Base-by-base conservation (phyloP, 106 monocot genomes). In the Posidonia australis region DNA sequence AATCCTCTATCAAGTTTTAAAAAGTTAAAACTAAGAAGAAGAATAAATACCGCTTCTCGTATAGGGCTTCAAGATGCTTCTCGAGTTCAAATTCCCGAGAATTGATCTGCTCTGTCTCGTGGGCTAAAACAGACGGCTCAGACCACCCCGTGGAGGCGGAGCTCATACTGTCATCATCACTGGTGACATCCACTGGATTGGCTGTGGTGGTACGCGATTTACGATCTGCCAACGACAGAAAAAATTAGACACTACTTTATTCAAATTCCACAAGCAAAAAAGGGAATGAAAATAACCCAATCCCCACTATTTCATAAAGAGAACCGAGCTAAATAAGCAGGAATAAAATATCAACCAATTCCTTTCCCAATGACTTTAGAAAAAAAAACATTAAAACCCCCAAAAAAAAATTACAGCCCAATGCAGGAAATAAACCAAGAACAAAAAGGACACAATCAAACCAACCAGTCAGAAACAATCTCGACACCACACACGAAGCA, bases 91-190 rank as follows among this genome's bases (percentile, higher is more conserved):
- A 70, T 1, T 85, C 82, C 13, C 52, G 61, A 18, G 85, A 81
- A 65, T 64, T 80, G 5, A 85, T 78, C 21, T 60, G 69, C 63
- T 88, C 92, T 0, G 67, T 70, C 49, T 77, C 73, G 13, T 78
- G 64, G 60, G 65, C 67, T 11, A 79, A 59, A 45, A 2, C 25
- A 32, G 74, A 31, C 28, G 61, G 60, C 32, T 93, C 92, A 3
- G 92, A 93, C 43, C 83, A 26, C 51, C 51, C 84, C 0, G 92
- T 85, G 5, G 88, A 84, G 24, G 72, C 55, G 26, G 84, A 82
- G 59, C 71, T 80, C 68, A 85, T 22, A 62, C 82, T 85, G 25
- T 86, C 92, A 75, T 80, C 74, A 46, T 88, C 92, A 54, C 85
- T 88, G 63, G 67, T 66, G 2, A 27, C 5, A 69, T 93, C 85